Base-by-base conservation (phyloP, 441 rosid species). In the Gossypium gossypioides region DNA sequence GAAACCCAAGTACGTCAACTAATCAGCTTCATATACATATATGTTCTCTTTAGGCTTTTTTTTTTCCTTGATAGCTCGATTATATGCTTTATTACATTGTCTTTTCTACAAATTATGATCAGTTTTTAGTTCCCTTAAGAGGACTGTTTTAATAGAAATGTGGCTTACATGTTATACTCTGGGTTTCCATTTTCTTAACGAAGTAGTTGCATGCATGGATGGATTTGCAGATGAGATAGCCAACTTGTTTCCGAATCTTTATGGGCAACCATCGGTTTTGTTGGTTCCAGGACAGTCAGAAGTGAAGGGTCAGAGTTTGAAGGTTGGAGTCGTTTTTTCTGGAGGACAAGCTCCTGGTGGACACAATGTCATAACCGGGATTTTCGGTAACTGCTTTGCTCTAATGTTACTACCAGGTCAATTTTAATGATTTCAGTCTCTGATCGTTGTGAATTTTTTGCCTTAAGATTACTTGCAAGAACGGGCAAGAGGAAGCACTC, bases 311-410 rank as follows among this genome's bases (percentile, higher is more conserved):
- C 86, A 75, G 84, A 88, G 87, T 77, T 72, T 96, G 82, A 96
- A 90, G 84, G 87, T 93, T 19, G 99, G 98, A 27, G 97, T 93
- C 42, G 99, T 96, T 57, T 75, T 96, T 69, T 96, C 99, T 0
- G 99, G 99, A 29, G 99, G 99, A 22, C 99, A 96, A 77, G 98
- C 98, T 27, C 98, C 99, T 0, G 99, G 99, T 63, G 99, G 99
- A 7, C 99, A 96, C 91, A 96, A 96, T 84, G 99, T 93, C 67
- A 96, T 96, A 13, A 89, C 89, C 64, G 98, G 98, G 68, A 73
- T 96, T 72, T 96, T 80, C 21, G 99, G 99, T 95, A 74, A 79
- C 85, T 2, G 25, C 16, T 12, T 68, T 15, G 40, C 15, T 55
- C 32, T 44, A 24, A 10, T 37, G 5, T 3, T 65, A 25, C 48